Conservation (phyloP, 116 monocot species). For the Papilionanthe hybrid region DNA sequence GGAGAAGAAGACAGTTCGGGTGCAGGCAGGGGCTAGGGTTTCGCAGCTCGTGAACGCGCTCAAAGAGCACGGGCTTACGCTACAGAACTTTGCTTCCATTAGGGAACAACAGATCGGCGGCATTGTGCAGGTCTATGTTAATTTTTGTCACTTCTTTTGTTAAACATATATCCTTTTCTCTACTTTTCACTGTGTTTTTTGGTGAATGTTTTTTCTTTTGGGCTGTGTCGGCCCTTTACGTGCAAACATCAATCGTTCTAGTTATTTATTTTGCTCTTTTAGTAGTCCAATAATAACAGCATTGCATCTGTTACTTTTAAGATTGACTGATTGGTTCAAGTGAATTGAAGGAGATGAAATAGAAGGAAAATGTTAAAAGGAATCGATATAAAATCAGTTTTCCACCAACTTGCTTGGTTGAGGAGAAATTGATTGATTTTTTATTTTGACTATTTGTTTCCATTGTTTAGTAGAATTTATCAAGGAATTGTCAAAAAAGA, state of each 20-base stretch:
- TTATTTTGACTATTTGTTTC: no score
- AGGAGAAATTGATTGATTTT: no score
- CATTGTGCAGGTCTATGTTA: constrained; percentile 59
- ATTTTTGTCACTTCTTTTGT: background rate
- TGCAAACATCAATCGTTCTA: background rate
- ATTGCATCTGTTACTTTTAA: no score
- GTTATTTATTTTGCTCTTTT: no score
- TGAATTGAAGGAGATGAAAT: no score
- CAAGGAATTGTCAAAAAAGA: no score
- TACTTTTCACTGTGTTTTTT: background rate
- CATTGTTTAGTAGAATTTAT: no score
- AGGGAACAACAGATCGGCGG: constrained; percentile 97
- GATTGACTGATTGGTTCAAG: no score
- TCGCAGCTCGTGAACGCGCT: constrained; percentile 80
- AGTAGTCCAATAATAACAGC: no score
- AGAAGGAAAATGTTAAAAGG: no score
- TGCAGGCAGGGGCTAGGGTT: constrained; percentile 86
- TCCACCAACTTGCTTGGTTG: no score
- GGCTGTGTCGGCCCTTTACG: background rate
- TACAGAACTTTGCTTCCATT: constrained; percentile 96
- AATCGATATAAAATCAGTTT: no score
- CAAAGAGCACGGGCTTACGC: constrained; percentile 76
- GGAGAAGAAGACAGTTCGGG: constrained; percentile 62
- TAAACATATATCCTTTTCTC: background rate
- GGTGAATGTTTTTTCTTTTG: background rate